Evolutionary conservation across 352 stramenopile genomes (phyloP).

Genomic region (Pythium sukuiense): DNA sequence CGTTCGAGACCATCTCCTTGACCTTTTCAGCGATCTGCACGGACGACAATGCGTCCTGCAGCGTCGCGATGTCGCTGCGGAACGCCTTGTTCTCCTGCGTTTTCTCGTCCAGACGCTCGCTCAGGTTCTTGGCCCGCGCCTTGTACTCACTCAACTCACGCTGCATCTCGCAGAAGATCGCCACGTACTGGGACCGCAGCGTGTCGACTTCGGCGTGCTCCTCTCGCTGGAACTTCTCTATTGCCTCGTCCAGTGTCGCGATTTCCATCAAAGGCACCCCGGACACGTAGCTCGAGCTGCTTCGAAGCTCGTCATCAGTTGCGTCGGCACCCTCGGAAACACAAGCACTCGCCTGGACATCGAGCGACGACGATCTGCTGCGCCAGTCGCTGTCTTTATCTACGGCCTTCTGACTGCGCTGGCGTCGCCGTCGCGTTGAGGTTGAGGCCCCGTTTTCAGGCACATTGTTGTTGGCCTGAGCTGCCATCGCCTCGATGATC

Average conservation of each 20-base stretch:
- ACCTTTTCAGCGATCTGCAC: slow-evolving; percentile 65
- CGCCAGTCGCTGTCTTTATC: slow-evolving; percentile 6
- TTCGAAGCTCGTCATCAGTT: not conserved
- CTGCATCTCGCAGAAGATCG: slow-evolving; percentile 70
- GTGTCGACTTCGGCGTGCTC: slow-evolving; percentile 31
- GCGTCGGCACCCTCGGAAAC: slow-evolving; percentile 8
- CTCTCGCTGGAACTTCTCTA: slow-evolving; percentile 41
- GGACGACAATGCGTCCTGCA: slow-evolving; percentile 62
- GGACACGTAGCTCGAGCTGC: not conserved
- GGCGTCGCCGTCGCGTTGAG: slow-evolving; percentile 3
- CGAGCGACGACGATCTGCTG: slow-evolving; percentile 20
- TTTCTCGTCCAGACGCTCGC: slow-evolving; percentile 56
- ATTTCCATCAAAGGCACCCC: slow-evolving; percentile 1
- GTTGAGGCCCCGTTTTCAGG: not conserved
- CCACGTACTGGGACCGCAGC: slow-evolving; percentile 54
- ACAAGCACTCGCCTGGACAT: slow-evolving; percentile 11
- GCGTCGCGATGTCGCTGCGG: slow-evolving; percentile 59
- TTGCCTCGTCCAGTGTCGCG: slow-evolving; percentile 49
- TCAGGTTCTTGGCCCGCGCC: slow-evolving; percentile 46
- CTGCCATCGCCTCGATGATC: slow-evolving; percentile 53
- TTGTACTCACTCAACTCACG: slow-evolving; percentile 60
- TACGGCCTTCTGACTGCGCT: not conserved
- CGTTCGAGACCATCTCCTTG: slow-evolving; percentile 51
- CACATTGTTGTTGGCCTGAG: slow-evolving; percentile 23
- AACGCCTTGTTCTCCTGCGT: slow-evolving; percentile 59